A percentile compares a stretch with the other conserved stretches of the same genome.
These are phyloP conservation scores for Populus ilicifolia DNA, from an alignment of 345 rosid genomes.

Conservation along the genomic window DNA sequence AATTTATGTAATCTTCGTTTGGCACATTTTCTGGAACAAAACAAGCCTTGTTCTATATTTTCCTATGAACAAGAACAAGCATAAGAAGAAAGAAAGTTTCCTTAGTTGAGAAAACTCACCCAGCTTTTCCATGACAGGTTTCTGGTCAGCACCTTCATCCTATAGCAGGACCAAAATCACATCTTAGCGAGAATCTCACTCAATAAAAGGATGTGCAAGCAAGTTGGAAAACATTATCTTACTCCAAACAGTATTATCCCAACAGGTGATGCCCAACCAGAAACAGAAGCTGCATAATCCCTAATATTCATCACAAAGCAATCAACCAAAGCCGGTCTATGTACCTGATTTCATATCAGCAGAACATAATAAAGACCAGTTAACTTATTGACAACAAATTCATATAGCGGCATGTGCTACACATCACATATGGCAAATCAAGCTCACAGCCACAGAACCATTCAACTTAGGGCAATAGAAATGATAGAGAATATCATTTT, in stretches of 20 bases:
- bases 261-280: constrained; percentile 52
- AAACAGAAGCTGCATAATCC: constrained; percentile 42
- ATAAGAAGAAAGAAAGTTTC: neutral
- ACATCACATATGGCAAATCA: neutral
- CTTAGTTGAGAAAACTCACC: constrained; percentile 39
- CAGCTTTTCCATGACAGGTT: constrained; percentile 48
- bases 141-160: constrained; percentile 40
- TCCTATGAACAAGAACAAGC: neutral
- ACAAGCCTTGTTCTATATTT: neutral
- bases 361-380: constrained; percentile 7
- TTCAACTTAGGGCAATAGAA: neutral
- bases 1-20: neutral
- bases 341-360: constrained; percentile 25
- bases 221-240: constrained; percentile 22
- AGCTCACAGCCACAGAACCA: neutral
- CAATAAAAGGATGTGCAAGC: neutral
- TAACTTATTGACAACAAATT: neutral
- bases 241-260: constrained; percentile 79
- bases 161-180: constrained; percentile 28
- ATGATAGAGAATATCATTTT: neutral
- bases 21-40: neutral
- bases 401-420: neutral
- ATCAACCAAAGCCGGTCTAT: constrained; percentile 36
- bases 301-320: constrained; percentile 56
- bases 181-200: constrained; percentile 9